Evolutionary conservation across 1,284 basidiomycete species (phyloP).

Genomic region (Mrakiaceae sp.): DNA sequence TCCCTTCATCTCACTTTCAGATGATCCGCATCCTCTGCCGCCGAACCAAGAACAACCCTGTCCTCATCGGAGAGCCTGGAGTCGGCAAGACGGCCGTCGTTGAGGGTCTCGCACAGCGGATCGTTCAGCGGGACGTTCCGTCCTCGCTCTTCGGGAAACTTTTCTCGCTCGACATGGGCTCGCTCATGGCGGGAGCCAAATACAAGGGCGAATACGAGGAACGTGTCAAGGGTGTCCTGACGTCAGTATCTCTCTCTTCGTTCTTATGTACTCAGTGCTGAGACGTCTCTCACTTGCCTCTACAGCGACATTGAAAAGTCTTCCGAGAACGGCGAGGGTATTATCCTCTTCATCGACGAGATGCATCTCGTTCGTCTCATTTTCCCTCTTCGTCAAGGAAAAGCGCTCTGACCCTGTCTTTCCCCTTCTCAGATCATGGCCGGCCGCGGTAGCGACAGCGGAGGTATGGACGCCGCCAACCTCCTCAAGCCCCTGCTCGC

Average conservation of each 20-base stretch:
- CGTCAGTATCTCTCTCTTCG: not conserved
- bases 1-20: not conserved
- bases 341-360: slow-evolving; percentile 95
- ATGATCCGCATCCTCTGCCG: slow-evolving; percentile 63
- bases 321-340: slow-evolving; percentile 63
- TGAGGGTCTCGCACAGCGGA: slow-evolving; percentile 86
- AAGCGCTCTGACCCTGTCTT: no score
- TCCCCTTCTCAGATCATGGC: slow-evolving; percentile 54
- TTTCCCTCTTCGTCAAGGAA: no score
- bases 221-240: slow-evolving; percentile 82
- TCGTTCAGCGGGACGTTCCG: slow-evolving; percentile 77
- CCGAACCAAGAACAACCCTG: slow-evolving; percentile 50
- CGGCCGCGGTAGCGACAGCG: slow-evolving; percentile 43
- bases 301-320: slow-evolving; percentile 85
- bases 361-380: slow-evolving; percentile 47
- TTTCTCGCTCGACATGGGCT: slow-evolving; percentile 74
- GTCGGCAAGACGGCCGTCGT: slow-evolving; percentile 89
- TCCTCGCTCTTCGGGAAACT: slow-evolving; percentile 72
- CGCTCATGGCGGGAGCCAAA: slow-evolving; percentile 76
- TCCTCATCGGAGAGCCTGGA: slow-evolving; percentile 86
- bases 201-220: slow-evolving; percentile 98
- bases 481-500: slow-evolving; percentile 82
- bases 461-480: slow-evolving; percentile 53
- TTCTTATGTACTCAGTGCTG: not conserved
- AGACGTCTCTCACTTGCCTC: slow-evolving; percentile 49